Evolutionary conservation across 192 early-diverging fungal genomes (phyloP), one percentile per base, ranked within the genome.

Genomic region (Entomortierella beljakovae): DNA sequence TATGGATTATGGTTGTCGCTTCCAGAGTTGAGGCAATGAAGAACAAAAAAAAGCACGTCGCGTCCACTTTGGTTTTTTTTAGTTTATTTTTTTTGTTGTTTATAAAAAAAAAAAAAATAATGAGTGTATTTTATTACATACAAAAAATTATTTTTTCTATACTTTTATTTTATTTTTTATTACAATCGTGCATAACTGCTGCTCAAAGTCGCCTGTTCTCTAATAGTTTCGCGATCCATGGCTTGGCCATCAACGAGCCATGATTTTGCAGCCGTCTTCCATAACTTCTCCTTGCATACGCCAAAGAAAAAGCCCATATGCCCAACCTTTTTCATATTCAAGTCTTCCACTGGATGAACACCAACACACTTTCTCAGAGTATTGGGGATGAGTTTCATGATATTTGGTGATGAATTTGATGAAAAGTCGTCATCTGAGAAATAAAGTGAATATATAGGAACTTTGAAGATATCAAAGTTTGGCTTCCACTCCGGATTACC

Each of bases 321-420:
- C 29, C 67, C 75, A 6, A 79, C 75, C 75, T 79, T 79, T 51
- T 79, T 79, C 75, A 79, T 79, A 34, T 79, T 69, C 56, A 79
- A 37, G 31, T 79, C 75, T 33, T 53, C 38, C 20, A 79, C 49
- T 0, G 75, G 75, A n/a, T 65, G 34, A 6, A 79, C 5, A 6
- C 75, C 68, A 18, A 79, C 68, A 42, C 75, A 79, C 18, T 57
- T 46, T 11, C 57, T 55, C 50, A 59, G 55, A 5, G 75, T 60
- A 42, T 79, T 79, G 0, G 75, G 75, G 33, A 79, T 64, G n/a
- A 48, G 3, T 11, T 61, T 42, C 68, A 79, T 70, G 42, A 79
- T 70, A 28, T 6, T 3, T 1, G 75, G 75, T 6, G 75, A 53
- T 22, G 75, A 79, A 7, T 55, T 70, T 1, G 61, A 38, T 2